Evolutionary conservation across 495 filamentous ascomycete genomes (phyloP), one percentile per base, ranked within the genome.

Genomic region (Saxophila tyrrhenica): DNA sequence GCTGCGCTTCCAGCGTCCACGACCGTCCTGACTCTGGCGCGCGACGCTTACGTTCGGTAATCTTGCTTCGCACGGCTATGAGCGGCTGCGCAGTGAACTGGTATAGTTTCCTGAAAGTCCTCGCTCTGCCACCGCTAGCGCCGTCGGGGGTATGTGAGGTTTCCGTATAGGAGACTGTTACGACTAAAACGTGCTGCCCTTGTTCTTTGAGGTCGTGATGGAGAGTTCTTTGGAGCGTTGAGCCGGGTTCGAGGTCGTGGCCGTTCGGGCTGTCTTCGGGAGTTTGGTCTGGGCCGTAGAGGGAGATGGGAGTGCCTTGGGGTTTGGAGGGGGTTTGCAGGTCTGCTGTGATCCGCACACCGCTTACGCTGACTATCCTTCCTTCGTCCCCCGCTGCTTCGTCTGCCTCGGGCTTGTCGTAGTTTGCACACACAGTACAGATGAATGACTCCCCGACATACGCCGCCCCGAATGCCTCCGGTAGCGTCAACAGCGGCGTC

Each of bases 381-480:
- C 62, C 64, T 7, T 35, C 29, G 5, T 35, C 29, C 13, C 29
- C 29, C 29, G 5, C 29, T 13, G 7, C 29, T 5, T 35, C 29
- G 5, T 35, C 7, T 35, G 13, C 29, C 13, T 49, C 54, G 22
- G 48, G 53, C 48, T 71, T 45, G 62, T 95, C 91, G 67, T 95
- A 92, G 73, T 92, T 96, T 9, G 86, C 90, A 71, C 89, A 94
- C 21, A 98, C 78, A 1, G 90, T 92, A 70, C 92, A 98, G 48
- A 80, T 80, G 68, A 98, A 98, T 1, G 86, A 89, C 72, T 97
- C 90, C 54, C 92, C 92, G 41, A 97, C 90, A 59, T 96, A 96
- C 48, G 90, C 89, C 10, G 86, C 87, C 50, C 89, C 92, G 66
- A 98, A 97, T 3, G 88, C 80, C 0, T 89, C 86, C 5, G 92